These are phyloP conservation scores for Chaetomidium leptoderma DNA, from an alignment of 495 filamentous ascomycete genomes.

Conservation along the genomic window DNA sequence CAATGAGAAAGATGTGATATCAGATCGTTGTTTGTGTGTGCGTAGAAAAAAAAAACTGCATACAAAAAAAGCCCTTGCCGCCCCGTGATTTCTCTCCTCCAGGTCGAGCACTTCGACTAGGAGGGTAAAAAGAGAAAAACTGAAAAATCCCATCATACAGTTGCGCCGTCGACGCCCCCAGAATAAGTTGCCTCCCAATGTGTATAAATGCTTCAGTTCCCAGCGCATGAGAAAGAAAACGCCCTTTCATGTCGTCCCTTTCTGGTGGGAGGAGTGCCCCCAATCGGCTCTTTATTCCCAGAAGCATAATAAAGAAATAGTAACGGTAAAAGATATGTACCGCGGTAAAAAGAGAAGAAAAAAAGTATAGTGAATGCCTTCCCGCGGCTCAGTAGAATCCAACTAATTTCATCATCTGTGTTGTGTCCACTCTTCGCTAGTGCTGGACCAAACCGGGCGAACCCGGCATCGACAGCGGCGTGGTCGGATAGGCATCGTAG, in stretches of 20 bases:
- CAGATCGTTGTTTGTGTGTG: no score
- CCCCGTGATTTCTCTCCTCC: slow-evolving; percentile 1
- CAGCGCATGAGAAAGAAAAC: slow-evolving; percentile 5
- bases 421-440: neutral
- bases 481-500: slow-evolving; percentile 57
- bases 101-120: slow-evolving; percentile 25
- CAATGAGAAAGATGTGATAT: neutral
- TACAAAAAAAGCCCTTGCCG: neutral
- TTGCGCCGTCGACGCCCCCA: slow-evolving; percentile 11
- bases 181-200: slow-evolving; percentile 6
- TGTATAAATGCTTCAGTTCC: slow-evolving; percentile 7
- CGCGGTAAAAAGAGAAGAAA: neutral
- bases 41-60: neutral
- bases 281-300: neutral
- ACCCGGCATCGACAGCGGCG: slow-evolving; percentile 63
- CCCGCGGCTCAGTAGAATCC: slow-evolving; percentile 7
- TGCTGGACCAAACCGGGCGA: slow-evolving; percentile 52
- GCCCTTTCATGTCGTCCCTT: neutral
- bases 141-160: neutral
- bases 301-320: neutral
- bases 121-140: slow-evolving; percentile 1
- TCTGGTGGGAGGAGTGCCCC: neutral
- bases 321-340: neutral
- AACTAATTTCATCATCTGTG: neutral
- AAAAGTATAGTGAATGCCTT: neutral